Conservation (phyloP, 768 basidiomycete species). For the Mycena vitilis region DNA sequence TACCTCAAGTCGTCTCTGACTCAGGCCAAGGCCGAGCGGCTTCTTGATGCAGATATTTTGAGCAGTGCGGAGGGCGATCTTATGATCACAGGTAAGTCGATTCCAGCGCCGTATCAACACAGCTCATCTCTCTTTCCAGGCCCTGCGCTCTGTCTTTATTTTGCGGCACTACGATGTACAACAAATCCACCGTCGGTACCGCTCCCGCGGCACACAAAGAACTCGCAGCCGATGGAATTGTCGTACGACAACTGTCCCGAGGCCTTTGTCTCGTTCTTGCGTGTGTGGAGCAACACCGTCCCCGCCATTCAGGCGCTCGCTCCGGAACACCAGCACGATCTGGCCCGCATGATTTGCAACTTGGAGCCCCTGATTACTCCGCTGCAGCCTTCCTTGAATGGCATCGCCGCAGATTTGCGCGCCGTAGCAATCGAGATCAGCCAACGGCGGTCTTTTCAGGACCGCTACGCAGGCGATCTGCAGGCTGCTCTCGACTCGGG, state of each 20-base stretch:
- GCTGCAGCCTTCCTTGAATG: conserved; percentile 55
- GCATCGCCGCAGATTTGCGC: conserved; percentile 84
- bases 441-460: conserved; percentile 86
- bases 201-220: conserved; percentile 69
- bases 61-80: conserved; percentile 85
- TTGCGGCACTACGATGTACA: conserved; percentile 81
- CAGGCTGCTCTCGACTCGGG: conserved; percentile 85
- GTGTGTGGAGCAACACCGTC: conserved; percentile 78
- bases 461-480: conserved; percentile 77
- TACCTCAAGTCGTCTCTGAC: conserved; percentile 84
- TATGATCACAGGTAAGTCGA: conserved; percentile 79
- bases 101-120: neutral
- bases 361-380: conserved; percentile 62
- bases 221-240: conserved; percentile 48
- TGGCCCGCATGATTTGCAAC: conserved; percentile 82
- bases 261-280: conserved; percentile 74
- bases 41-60: conserved; percentile 79
- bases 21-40: conserved; percentile 79
- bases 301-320: conserved; percentile 69
- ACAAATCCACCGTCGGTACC: conserved; percentile 86
- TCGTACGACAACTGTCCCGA: conserved; percentile 32
- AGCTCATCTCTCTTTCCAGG: conserved; percentile 51
- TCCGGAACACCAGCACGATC: conserved; percentile 81
- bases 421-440: conserved; percentile 90
- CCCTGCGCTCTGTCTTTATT: conserved; percentile 86